Base-by-base conservation (phyloP, 345 rosid genomes). In the Theobroma cacao region DNA sequence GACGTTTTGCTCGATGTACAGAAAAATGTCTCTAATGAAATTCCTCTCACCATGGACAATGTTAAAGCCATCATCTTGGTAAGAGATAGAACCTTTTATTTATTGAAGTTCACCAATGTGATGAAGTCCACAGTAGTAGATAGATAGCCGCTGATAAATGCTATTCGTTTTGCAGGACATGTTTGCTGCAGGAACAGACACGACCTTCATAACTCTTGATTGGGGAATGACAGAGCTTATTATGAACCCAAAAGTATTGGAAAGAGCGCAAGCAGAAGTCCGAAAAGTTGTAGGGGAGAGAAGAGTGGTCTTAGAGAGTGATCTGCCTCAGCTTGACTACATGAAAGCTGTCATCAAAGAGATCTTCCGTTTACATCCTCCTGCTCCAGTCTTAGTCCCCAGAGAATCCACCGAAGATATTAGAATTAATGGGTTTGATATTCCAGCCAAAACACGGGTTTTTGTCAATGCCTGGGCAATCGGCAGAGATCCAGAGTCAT, bases 11-110 rank as follows among this genome's bases (percentile, higher is more conserved):
- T 88, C 1, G 82, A 82, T 0, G 48, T 85, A 22, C 80, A 79
- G 66, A 80, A 75, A 53, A 79, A 62, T 30, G 74, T 59, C 56
- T 79, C 80, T 9, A 17, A 38, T 8, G 88, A 84, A 18, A 77
- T 75, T 59, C 77, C 80, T 55, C 87, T 86, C 8, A 84, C 88
- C 26, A 80, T 73, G 60, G 84, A 75, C 52, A 80, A 86, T 55
- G 80, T 88, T 20, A 86, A 88, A 77, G 89, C 87, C 67, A 68
- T 88, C 77, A 77, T 88, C 76, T 72, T 86, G 89, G 88, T 74
- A 38, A 53, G 41, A 9, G 24, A 13, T 62, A 7, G n/a, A 30
- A 17, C 52, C 13, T n/a, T 24, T 12, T 3, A 8, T n/a, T 41
- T 66, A 22, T 12, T 4, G 17, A 22, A 41, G 20, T 41, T 41